Evolutionary conservation across 306 rosid species (phyloP), one percentile per base, ranked within the genome.

Genomic region (Dryas drummondii): DNA sequence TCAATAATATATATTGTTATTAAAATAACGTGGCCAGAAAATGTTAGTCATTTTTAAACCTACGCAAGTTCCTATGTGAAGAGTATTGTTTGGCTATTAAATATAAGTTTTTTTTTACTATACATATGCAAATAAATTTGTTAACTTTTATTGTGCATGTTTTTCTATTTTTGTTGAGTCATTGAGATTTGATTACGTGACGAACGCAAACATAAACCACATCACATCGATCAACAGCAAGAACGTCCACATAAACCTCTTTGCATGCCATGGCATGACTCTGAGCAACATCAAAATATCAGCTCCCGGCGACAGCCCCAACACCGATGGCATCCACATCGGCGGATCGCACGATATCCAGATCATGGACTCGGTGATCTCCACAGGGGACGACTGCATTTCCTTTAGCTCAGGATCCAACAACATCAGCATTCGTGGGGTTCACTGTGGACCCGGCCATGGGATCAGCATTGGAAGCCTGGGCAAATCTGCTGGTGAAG

Each of bases 381-480:
- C 47, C 26, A 13, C 37, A 0, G 73, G 63, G 19, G 78, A 81
- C 10, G 82, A 82, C 15, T 82, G 77, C 69, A 32, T 78, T 10
- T 42, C 82, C 4, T 11, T 77, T 7, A 46, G 78, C 13, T 76
- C 62, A 4, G 81, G 79, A 4, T 15, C 72, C 2, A 60, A 7
- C 0, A 17, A 3, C 37, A 9, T 82, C 10, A 32, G 53, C 40
- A 54, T 82, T 27, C 52, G 73, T 2, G 32, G 65, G 0, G 74
- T 80, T 5, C 47, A 22, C 0, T 80, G 84, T 12, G 84, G 87
- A 9, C 82, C 68, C 0, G 87, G 87, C 9, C 84, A 80, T 66
- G 87, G 87, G 13, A 77, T 77, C 14, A 77, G 84, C 55, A 53
- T 84, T 4, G 81, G 81, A 1, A 81, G 84, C 45, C 75, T 82